Evolutionary conservation across 345 rosid genomes (phyloP).

Genomic region (Cardiospermum halicacabum): DNA sequence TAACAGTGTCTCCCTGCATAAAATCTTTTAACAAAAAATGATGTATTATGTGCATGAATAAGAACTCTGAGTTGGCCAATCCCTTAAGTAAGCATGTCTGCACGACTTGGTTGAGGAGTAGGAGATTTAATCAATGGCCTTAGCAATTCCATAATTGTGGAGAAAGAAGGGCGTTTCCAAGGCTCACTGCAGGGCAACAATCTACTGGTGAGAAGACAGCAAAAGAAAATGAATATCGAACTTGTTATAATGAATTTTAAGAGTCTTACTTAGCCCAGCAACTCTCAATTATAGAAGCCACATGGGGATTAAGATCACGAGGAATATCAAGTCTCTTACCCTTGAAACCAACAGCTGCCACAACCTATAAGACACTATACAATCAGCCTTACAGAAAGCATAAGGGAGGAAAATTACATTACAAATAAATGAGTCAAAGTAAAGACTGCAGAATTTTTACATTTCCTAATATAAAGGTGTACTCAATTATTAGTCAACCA

Average conservation of each 20-base stretch:
- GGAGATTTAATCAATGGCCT: slow-evolving; percentile 65
- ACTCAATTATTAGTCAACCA: neutral
- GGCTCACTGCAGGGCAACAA: slow-evolving; percentile 61
- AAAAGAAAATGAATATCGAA: neutral
- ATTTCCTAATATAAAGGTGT: neutral
- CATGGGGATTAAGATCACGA: slow-evolving; percentile 65
- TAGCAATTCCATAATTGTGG: slow-evolving; percentile 73
- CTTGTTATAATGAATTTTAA: slow-evolving; percentile 4
- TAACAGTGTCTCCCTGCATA: slow-evolving; percentile 33
- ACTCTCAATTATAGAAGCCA: slow-evolving; percentile 79
- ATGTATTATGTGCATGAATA: slow-evolving; percentile 57
- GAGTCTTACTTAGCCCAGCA: slow-evolving; percentile 91
- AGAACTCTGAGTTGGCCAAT: slow-evolving; percentile 15
- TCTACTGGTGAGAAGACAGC: slow-evolving; percentile 4
- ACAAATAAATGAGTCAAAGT: neutral
- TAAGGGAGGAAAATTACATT: neutral
- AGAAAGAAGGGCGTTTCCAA: slow-evolving; percentile 95
- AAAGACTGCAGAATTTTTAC: neutral
- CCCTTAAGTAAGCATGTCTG: slow-evolving; percentile 44
- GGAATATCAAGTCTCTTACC: slow-evolving; percentile 92
- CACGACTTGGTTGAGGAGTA: slow-evolving; percentile 48
- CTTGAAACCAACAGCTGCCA: slow-evolving; percentile 98
- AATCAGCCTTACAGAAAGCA: neutral
- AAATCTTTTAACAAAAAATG: slow-evolving; percentile 52
- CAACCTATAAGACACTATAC: slow-evolving; percentile 53